These are phyloP conservation scores for Podospora pseudocomata DNA, from an alignment of 495 filamentous ascomycete genomes.

Conservation along the genomic window DNA sequence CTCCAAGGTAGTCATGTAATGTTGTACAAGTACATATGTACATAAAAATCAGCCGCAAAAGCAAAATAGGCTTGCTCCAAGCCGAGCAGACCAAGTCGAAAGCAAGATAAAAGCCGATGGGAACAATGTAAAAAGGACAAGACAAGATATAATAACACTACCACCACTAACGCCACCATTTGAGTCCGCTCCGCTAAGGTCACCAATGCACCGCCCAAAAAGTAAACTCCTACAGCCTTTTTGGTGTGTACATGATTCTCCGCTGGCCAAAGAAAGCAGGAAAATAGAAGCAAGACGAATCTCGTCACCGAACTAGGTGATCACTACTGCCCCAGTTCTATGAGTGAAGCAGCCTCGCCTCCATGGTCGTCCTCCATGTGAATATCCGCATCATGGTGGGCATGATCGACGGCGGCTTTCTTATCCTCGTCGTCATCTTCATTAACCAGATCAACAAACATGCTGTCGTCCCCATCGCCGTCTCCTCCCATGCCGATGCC, in stretches of 20 bases:
- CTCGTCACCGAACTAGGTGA: not conserved
- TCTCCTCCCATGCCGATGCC: constrained; percentile 37
- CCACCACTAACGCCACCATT: too few relatives aligned
- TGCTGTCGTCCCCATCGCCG: constrained; percentile 46
- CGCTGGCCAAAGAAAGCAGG: not conserved
- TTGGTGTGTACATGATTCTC: not conserved
- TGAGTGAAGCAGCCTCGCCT: constrained; percentile 17
- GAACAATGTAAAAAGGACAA: too few relatives aligned
- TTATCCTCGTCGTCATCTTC: constrained; percentile 46
- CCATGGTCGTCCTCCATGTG: constrained; percentile 10
- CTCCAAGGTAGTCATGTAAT: not conserved
- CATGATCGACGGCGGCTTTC: constrained; percentile 13
- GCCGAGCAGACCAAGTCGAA: not conserved
- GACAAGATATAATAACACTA: too few relatives aligned
- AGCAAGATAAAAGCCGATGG: not conserved
- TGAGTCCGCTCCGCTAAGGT: too few relatives aligned
- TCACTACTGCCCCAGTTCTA: constrained; percentile 13
- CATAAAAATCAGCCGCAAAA: not conserved
- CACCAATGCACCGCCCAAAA: too few relatives aligned
- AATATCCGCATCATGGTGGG: constrained; percentile 2
- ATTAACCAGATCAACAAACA: constrained; percentile 53
- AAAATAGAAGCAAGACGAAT: not conserved
- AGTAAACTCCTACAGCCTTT: not conserved
- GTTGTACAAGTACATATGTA: not conserved
- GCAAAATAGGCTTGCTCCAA: not conserved